These are phyloP conservation scores for Penicillium sclerotigenum DNA, from an alignment of 2,329 filamentous ascomycete species.

Conservation along the genomic window DNA sequence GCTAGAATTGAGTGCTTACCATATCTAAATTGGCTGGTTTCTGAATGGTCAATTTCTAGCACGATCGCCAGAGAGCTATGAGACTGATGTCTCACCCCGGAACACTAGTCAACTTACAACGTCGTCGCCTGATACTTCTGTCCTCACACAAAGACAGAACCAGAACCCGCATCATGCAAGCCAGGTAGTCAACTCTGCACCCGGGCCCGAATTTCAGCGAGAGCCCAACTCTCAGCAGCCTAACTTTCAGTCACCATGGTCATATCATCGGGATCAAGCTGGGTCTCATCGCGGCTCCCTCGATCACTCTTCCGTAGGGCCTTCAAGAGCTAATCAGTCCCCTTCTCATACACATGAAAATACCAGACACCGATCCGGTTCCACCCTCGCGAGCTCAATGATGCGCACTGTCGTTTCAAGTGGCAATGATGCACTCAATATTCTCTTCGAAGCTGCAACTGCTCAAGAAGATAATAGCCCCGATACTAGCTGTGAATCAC, in stretches of 20 bases:
- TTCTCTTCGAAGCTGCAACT: constrained; percentile 52
- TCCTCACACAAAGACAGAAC: not conserved
- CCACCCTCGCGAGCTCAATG: constrained; percentile 37
- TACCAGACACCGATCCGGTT: constrained; percentile 27
- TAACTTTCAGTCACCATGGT: not conserved
- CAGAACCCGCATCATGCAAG: not conserved
- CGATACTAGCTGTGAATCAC: constrained; percentile 25
- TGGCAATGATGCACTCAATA: constrained; percentile 53
- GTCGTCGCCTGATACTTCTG: not conserved
- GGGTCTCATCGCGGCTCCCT: constrained; percentile 13
- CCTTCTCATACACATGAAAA: constrained; percentile 15
- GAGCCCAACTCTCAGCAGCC: not conserved
- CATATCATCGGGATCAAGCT: not conserved
- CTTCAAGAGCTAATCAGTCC: not conserved
- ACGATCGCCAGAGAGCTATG: constrained; percentile 14
- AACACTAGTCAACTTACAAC: not conserved
- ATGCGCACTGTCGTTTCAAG: constrained; percentile 51
- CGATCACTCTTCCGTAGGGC: not conserved
- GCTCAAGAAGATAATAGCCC: constrained; percentile 37
- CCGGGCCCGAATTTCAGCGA: not conserved
- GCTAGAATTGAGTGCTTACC: constrained; percentile 9
- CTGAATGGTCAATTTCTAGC: constrained; percentile 16
- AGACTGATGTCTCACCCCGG: constrained; percentile 6
- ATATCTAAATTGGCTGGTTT: not conserved
- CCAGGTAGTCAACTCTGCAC: not conserved